Conservation (phyloP, 78 protist species). For the Monocercomonoides exilis region DNA sequence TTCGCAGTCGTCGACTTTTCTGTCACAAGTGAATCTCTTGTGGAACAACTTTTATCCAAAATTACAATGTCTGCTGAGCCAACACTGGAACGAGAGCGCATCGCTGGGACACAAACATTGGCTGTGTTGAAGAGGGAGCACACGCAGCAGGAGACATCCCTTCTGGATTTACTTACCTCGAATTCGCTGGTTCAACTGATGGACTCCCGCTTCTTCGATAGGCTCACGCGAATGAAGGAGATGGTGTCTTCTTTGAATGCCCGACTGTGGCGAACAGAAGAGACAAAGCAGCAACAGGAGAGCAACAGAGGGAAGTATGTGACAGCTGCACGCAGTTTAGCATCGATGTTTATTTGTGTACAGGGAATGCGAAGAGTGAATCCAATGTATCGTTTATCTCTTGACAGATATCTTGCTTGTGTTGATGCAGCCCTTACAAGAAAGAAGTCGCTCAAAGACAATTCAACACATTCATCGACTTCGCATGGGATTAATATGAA, state of each 20-base stretch:
- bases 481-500: too few species aligned
- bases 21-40: background rate
- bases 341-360: background rate
- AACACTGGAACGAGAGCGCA: background rate
- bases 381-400: background rate
- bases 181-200: background rate
- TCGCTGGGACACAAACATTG: background rate
- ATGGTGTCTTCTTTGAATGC: background rate
- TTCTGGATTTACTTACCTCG: background rate
- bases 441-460: background rate
- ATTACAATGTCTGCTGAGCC: background rate
- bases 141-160: background rate
- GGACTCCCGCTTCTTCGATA: background rate
- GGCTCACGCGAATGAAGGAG: background rate
- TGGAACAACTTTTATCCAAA: background rate
- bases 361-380: background rate
- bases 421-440: background rate
- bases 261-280: background rate
- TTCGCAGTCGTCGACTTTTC: background rate
- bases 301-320: background rate
- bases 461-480: background rate
- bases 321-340: background rate
- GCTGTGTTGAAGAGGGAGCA: background rate
- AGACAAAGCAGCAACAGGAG: background rate
- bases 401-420: background rate